A percentile compares a stretch with the other conserved stretches of the same genome.
Conservation (phyloP, 495 filamentous ascomycete genomes). For the Tricharina praecox region DNA sequence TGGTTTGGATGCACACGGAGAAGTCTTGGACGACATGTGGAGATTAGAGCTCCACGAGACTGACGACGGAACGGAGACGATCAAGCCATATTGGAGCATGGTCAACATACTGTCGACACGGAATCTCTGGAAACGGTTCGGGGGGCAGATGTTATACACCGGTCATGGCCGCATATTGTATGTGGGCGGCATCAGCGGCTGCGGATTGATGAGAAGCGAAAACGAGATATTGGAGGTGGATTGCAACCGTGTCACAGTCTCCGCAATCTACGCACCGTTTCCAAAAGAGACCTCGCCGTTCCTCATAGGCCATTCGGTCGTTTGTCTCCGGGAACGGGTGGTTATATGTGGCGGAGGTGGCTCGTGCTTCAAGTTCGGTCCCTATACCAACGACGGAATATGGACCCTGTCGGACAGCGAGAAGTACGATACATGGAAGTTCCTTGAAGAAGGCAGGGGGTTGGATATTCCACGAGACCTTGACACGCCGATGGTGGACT, state of each 20-base stretch:
- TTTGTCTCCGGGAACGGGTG: constrained; percentile 21
- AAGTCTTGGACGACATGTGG: constrained; percentile 24
- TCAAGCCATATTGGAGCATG: constrained; percentile 19
- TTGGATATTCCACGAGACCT: neutral
- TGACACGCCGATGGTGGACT: neutral
- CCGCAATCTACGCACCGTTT: constrained; percentile 13
- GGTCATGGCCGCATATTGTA: constrained; percentile 16
- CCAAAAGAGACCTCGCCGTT: constrained; percentile 35
- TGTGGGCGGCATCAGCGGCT: constrained; percentile 22
- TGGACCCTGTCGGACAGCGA: constrained; percentile 29
- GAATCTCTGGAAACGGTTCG: constrained; percentile 20
- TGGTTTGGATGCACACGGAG: constrained; percentile 22
- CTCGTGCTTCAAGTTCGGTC: constrained; percentile 78
- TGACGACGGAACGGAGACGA: neutral
- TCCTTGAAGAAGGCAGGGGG: constrained; percentile 10
- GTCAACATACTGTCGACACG: constrained; percentile 21
- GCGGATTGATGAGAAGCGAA: constrained; percentile 15
- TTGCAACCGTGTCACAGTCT: constrained; percentile 13
- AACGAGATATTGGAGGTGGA: constrained; percentile 22
- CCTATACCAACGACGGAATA: constrained; percentile 50
- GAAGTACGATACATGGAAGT: constrained; percentile 8
- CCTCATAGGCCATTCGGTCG: constrained; percentile 44
- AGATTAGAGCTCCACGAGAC: constrained; percentile 8
- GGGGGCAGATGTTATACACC: constrained; percentile 19
- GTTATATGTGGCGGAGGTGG: constrained; percentile 59